Evolutionary conservation across 148 eudicot species (phyloP).

Genomic region (Rheum nobile): DNA sequence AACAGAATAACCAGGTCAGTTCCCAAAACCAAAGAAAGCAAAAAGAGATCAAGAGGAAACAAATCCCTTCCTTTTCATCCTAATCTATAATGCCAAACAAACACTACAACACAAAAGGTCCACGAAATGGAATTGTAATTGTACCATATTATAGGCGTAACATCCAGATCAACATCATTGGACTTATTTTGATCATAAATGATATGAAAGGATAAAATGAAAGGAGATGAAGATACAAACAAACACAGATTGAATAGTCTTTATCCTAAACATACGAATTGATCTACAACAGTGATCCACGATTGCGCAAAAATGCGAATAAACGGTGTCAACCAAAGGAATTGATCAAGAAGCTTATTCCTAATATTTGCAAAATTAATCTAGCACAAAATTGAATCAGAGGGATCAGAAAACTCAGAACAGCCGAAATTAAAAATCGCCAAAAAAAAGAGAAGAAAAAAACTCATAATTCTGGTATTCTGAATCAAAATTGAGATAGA

Average conservation of each 20-base stretch:
- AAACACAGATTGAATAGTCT: neutral
- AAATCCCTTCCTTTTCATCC: neutral
- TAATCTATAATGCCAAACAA: neutral
- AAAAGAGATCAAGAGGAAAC: neutral
- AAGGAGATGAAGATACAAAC: neutral
- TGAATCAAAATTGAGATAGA: neutral
- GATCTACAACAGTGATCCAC: neutral
- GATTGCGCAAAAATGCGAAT: neutral
- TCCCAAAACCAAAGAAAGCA: neutral
- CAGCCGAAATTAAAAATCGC: neutral
- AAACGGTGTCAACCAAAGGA: neutral
- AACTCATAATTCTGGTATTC: neutral
- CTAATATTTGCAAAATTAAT: neutral
- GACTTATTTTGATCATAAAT: neutral
- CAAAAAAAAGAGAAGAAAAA: neutral
- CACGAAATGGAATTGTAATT: neutral
- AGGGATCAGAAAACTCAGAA: neutral
- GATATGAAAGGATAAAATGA: neutral
- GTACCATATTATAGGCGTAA: neutral
- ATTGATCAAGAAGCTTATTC: neutral
- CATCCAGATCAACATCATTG: neutral
- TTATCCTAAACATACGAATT: neutral
- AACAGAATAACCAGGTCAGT: neutral
- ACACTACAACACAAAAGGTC: neutral
- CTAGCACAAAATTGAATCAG: neutral